phyloP scores from a whole-genome alignment of 306 rosid species.

The Begonia masoniana region DNA sequence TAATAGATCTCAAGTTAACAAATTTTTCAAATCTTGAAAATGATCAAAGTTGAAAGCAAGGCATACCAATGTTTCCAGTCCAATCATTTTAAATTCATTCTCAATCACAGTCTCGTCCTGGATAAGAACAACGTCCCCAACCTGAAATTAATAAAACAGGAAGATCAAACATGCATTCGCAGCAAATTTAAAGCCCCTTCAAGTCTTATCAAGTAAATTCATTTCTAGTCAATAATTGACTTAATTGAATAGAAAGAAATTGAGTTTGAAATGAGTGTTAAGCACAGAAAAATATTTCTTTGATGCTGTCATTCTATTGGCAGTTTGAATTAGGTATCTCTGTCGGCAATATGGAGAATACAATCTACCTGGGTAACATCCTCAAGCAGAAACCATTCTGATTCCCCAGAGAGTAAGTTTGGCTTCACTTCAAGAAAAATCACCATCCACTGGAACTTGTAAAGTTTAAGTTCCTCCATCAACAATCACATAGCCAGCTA shows the following conservation, averaged over 20 bases:
- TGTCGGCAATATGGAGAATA: neutral
- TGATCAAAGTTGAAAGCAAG: neutral
- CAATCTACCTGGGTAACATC: slow-evolving; percentile 59
- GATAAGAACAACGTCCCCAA: slow-evolving; percentile 89
- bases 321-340: neutral
- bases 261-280: no score
- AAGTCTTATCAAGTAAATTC: no score
- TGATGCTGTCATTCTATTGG: no score
- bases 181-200: neutral
- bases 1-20: no score
- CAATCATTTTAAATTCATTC: slow-evolving; percentile 57
- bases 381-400: slow-evolving; percentile 70
- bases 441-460: slow-evolving; percentile 59
- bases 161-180: neutral
- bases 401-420: slow-evolving; percentile 85
- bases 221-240: no score
- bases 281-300: no score
- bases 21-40: no score
- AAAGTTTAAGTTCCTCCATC: no score
- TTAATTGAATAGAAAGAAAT: no score
- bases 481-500: no score
- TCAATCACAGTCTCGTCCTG: slow-evolving; percentile 67
- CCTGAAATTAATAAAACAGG: slow-evolving; percentile 33
- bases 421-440: slow-evolving; percentile 64
- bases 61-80: slow-evolving; percentile 81